phyloP scores from a whole-genome alignment of 139 green algal genomes.

The Spirogloea muscicola region DNA sequence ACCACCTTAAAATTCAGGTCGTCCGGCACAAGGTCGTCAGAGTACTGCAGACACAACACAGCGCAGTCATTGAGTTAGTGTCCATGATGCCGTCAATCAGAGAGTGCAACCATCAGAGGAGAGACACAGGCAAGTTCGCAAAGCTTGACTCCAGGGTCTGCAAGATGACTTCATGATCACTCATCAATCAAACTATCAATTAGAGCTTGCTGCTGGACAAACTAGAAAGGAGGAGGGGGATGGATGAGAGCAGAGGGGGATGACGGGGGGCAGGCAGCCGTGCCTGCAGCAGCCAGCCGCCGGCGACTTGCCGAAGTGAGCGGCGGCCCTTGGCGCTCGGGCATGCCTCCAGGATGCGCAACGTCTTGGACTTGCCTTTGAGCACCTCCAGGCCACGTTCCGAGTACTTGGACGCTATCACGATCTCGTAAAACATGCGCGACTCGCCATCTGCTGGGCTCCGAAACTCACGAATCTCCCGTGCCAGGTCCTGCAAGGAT shows the following conservation, averaged over 20 bases:
- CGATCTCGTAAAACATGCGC: slow-evolving; percentile 99
- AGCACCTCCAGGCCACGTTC: slow-evolving; percentile 83
- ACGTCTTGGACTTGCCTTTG: slow-evolving; percentile 95
- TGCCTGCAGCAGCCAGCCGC: slow-evolving; percentile 83
- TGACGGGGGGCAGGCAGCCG: too few relatives aligned
- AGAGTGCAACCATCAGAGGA: too few relatives aligned
- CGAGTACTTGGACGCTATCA: slow-evolving; percentile 94
- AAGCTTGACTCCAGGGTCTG: too few relatives aligned
- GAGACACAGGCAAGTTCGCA: too few relatives aligned
- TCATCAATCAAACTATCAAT: too few relatives aligned
- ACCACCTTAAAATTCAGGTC: slow-evolving; percentile 72
- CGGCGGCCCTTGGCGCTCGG: slow-evolving; percentile 61
- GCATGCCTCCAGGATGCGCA: slow-evolving; percentile 94
- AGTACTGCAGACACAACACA: too few relatives aligned
- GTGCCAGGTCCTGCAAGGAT: slow-evolving; percentile 62
- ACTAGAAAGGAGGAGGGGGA: slow-evolving; percentile 2
- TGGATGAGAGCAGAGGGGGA: neutral
- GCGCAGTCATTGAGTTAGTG: too few relatives aligned
- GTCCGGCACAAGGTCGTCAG: slow-evolving; percentile 77
- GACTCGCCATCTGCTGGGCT: slow-evolving; percentile 91
- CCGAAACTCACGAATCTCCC: slow-evolving; percentile 89
- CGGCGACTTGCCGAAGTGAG: slow-evolving; percentile 77
- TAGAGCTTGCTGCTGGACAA: too few relatives aligned
- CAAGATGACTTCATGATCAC: too few relatives aligned
- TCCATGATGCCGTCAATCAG: too few relatives aligned